These are phyloP conservation scores for Pseudogymnoascus destructans DNA, from an alignment of 2,329 filamentous ascomycete species.

Conservation along the genomic window DNA sequence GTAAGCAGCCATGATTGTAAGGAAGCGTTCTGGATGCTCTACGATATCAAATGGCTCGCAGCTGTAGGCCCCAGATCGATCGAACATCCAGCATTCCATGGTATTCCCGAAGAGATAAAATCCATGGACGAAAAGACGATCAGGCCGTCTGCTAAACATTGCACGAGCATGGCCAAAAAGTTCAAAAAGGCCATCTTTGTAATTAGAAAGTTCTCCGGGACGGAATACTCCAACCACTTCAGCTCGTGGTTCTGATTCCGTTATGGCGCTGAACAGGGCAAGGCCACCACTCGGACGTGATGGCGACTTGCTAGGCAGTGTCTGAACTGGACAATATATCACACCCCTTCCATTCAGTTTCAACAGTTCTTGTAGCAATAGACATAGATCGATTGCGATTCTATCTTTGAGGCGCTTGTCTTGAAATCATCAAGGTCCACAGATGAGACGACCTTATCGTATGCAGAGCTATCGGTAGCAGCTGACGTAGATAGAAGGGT, in stretches of 20 bases:
- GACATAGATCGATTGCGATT: not conserved
- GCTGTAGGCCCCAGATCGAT: slow-evolving; percentile 28
- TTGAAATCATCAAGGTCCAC: not conserved
- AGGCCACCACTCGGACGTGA: not conserved
- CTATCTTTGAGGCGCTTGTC: not conserved
- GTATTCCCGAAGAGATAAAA: slow-evolving; percentile 26
- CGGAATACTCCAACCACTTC: not conserved
- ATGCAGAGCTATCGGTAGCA: no score
- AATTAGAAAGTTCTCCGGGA: not conserved
- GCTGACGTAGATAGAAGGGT: no score
- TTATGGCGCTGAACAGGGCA: not conserved
- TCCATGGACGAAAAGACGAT: slow-evolving; percentile 28
- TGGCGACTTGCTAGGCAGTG: not conserved
- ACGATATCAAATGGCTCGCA: slow-evolving; percentile 24
- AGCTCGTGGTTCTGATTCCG: not conserved
- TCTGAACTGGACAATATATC: not conserved
- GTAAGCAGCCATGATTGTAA: slow-evolving; percentile 25
- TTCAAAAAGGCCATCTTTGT: not conserved
- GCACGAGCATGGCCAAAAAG: slow-evolving; percentile 13
- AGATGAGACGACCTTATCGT: not conserved
- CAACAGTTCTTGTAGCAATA: not conserved
- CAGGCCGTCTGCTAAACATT: slow-evolving; percentile 26
- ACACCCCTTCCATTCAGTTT: not conserved
- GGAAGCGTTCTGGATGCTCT: slow-evolving; percentile 22
- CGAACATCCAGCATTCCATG: slow-evolving; percentile 29